Evolutionary conservation across 2,329 filamentous ascomycete genomes (phyloP), one percentile per base, ranked within the genome.

Genomic region (Fusarium circinatum): DNA sequence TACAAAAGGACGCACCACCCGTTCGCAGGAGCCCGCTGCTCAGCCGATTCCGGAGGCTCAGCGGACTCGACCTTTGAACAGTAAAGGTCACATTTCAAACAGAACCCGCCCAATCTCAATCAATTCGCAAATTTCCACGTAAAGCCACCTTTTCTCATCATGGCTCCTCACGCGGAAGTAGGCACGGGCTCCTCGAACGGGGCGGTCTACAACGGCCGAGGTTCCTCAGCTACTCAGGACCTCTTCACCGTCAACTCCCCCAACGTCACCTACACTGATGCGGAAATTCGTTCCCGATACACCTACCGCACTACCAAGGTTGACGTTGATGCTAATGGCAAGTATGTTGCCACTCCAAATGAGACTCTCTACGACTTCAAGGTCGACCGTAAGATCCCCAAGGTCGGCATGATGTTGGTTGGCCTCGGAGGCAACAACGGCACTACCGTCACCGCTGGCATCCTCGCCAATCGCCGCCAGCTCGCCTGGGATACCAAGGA

Each of bases 341-440:
- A 93, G 84, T 92, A 92, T 83, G 89, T 95, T 68, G 96, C 95
- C 70, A 92, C 90, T 71, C 96, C 96, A 79, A 93, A 93, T 84
- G 93, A 97, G 86, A 96, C 93, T 73, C 86, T 92, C 77, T 99
- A 98, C 84, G 93, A 98, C 88, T 98, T 99, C 93, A 97, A 98
- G 89, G 94, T 96, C 80, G 93, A 98, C 82, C 94, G 96, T 83
- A 94, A 93, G 84, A 90, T 98, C 68, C 94, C 95, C 84, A 97
- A 96, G 89, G 90, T 94, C 77, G 96, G 96, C 81, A 90, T 98
- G 87, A 98, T 99, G 96, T 89, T 99, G 76, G 96, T 99, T 76
- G 96, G 96, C 74, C 96, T 93, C 91, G 96, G 96, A 84, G 96
- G 96, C 81, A 99, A 99, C 90, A 99, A 99, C 82, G 96, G 96